These are phyloP conservation scores for Eucalyptus curtisii DNA, from an alignment of 345 rosid species.

Conservation along the genomic window DNA sequence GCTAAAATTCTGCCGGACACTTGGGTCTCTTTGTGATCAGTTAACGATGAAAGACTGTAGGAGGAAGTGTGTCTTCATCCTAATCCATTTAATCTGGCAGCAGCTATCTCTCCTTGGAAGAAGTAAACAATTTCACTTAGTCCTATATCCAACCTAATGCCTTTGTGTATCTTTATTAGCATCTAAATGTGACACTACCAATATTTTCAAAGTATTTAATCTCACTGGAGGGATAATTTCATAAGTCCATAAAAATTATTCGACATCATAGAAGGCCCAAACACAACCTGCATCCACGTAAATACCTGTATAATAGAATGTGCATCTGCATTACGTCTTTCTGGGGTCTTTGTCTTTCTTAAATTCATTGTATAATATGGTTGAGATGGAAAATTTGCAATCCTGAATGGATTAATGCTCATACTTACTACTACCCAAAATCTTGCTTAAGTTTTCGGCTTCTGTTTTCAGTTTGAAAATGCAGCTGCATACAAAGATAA, in stretches of 20 bases:
- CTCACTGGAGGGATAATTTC: neutral
- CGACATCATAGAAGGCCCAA: neutral
- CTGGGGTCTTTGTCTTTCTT: neutral
- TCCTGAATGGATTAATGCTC: neutral
- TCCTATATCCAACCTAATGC: neutral
- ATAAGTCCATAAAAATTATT: neutral
- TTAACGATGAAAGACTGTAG: neutral
- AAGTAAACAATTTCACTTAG: neutral
- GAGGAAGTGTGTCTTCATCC: neutral
- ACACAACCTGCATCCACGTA: neutral
- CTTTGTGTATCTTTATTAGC: neutral
- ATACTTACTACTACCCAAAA: neutral
- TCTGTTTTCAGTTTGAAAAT: conserved; percentile 50
- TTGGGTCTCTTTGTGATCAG: neutral
- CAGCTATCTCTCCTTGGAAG: neutral
- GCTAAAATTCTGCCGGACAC: neutral
- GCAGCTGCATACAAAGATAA: conserved; percentile 71
- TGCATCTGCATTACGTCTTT: neutral
- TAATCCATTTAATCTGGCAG: neutral
- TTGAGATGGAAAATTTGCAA: neutral
- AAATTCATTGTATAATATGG: neutral
- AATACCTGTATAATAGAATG: neutral
- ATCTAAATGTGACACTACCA: neutral
- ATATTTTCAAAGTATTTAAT: neutral
- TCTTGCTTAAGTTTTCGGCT: neutral